Base-by-base conservation (phyloP, 441 rosid genomes). In the Erysimum cheiri region DNA sequence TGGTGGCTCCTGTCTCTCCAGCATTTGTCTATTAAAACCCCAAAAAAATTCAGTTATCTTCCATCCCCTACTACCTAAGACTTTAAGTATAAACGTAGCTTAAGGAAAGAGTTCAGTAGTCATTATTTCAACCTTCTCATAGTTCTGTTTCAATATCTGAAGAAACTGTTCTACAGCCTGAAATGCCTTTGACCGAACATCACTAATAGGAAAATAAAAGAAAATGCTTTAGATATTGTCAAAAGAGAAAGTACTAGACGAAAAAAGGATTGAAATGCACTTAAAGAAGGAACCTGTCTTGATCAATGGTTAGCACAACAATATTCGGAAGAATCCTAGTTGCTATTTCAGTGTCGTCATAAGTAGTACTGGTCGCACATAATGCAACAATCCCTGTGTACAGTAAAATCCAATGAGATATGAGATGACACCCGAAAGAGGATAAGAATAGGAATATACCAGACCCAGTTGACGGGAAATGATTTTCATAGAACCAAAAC, bases 101-200 rank as follows among this genome's bases (percentile, higher is more conserved):
- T 19, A 55, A 62, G 35, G 5, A 60, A 50, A 54, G 68, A 64
- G 50, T 61, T 44, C 12, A 39, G 69, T 50, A 46, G 19, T 53
- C 65, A 58, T 59, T 46, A 37, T 22, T 39, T 32, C 59, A 60
- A 96, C 99, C 95, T 90, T 95, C 57, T 96, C 96, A 60, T 89
- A 80, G 74, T 83, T 77, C 62, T 93, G 97, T 82, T 84, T 96
- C 83, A 88, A 81, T 81, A 93, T 84, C 84, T 86, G 93, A 84
- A 96, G 76, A 80, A 96, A 96, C 56, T 92, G 96, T 53, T 96
- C 98, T 65, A 89, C 90, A 46, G 98, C 97, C 80, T 96, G 91
- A 85, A 96, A 96, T 73, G 99, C 89, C 82, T 96, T 96, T 24
- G 90, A 62, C 62, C 94, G 92, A 68, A 96, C 97, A 78, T 96